Evolutionary conservation across 2,329 filamentous ascomycete species (phyloP).

Genomic region (Penicillium sp.): DNA sequence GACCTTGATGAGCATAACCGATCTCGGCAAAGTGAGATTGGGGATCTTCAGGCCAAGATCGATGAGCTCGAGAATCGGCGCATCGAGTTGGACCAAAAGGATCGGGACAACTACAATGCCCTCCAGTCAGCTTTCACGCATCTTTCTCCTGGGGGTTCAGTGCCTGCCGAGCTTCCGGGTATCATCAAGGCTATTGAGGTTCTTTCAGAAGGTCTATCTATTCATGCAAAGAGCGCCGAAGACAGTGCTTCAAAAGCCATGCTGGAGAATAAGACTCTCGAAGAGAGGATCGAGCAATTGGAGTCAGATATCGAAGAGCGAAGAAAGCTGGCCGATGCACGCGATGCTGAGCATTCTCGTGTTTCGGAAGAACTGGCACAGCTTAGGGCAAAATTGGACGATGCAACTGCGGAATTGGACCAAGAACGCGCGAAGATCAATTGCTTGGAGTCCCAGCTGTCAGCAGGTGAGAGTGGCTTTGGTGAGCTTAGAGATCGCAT

Average conservation of each 20-base stretch:
- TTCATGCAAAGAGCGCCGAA: slow-evolving; percentile 56
- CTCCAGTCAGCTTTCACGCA: slow-evolving; percentile 57
- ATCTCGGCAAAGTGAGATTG: slow-evolving; percentile 48
- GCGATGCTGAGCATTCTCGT: slow-evolving; percentile 49
- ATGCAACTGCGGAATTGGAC: slow-evolving; percentile 50
- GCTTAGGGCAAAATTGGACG: slow-evolving; percentile 44
- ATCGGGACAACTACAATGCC: slow-evolving; percentile 49
- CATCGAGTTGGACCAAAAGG: slow-evolving; percentile 48
- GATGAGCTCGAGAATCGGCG: slow-evolving; percentile 50
- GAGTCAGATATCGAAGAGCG: slow-evolving; percentile 53
- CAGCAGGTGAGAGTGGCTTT: slow-evolving; percentile 77
- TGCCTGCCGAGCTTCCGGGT: slow-evolving; percentile 53
- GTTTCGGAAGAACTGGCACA: slow-evolving; percentile 51
- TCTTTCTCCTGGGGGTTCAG: slow-evolving; percentile 49
- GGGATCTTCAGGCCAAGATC: slow-evolving; percentile 33
- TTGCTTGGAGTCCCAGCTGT: slow-evolving; percentile 63
- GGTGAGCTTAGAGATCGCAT: slow-evolving; percentile 69
- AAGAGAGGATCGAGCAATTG: slow-evolving; percentile 51
- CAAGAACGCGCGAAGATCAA: slow-evolving; percentile 65
- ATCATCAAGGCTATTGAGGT: slow-evolving; percentile 57
- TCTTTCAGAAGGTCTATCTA: slow-evolving; percentile 53
- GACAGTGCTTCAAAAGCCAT: slow-evolving; percentile 55
- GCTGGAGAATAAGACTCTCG: slow-evolving; percentile 58
- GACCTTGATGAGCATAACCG: slow-evolving; percentile 55
- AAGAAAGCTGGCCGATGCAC: slow-evolving; percentile 48